Evolutionary conservation across 768 basidiomycete species (phyloP).

Genomic region (Phanerochaete sordida): DNA sequence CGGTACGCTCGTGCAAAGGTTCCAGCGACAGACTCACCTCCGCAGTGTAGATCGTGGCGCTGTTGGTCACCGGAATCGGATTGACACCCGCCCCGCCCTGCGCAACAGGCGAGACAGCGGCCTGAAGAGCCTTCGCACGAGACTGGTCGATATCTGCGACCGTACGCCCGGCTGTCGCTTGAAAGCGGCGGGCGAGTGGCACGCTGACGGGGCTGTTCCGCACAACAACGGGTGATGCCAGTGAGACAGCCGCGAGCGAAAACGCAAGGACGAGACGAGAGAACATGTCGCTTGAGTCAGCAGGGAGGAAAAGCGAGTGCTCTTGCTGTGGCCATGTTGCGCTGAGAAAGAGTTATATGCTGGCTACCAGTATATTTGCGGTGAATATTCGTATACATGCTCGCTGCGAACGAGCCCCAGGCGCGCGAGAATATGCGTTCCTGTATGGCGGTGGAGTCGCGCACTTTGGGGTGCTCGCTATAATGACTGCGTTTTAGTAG

Average conservation of each 20-base stretch:
- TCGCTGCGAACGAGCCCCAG: too few relatives aligned
- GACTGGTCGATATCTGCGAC: slow-evolving; percentile 19
- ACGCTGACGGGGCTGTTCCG: slow-evolving; percentile 17
- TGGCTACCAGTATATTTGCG: too few relatives aligned
- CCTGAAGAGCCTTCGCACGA: slow-evolving; percentile 12
- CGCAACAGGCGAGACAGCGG: neutral
- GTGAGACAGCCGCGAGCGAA: slow-evolving; percentile 16
- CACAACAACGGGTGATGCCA: slow-evolving; percentile 21
- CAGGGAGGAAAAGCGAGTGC: too few relatives aligned
- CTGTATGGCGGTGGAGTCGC: too few relatives aligned
- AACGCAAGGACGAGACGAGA: slow-evolving; percentile 19
- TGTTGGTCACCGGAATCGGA: slow-evolving; percentile 1
- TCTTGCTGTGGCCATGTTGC: too few relatives aligned
- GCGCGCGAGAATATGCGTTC: too few relatives aligned
- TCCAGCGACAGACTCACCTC: neutral
- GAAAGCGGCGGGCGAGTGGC: slow-evolving; percentile 17
- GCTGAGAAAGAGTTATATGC: too few relatives aligned
- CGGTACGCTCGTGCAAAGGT: neutral
- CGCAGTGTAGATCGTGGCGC: neutral
- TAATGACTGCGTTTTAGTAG: too few relatives aligned
- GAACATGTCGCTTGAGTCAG: neutral
- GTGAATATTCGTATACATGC: too few relatives aligned
- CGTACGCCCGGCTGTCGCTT: slow-evolving; percentile 11
- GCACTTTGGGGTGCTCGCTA: too few relatives aligned
- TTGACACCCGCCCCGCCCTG: neutral